Evolutionary conservation across 306 rosid species (phyloP), one percentile per base, ranked within the genome.

Genomic region (Arachis stenosperma): DNA sequence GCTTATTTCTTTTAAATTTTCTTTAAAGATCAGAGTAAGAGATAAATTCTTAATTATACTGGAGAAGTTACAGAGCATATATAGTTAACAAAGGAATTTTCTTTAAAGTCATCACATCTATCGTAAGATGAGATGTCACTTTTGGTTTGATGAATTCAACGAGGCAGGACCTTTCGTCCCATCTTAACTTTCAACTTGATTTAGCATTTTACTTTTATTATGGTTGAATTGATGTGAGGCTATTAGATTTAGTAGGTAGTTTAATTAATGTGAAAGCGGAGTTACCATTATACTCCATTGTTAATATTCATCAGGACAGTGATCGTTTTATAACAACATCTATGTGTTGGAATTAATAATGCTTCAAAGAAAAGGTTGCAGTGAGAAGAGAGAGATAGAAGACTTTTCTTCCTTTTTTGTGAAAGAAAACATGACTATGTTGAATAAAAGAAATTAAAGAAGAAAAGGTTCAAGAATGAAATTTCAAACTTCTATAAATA

Each of bases 81-180:
- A 22, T 22, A 22, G 27, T 22, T 22, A 22, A 22, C 27, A 22
- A 22, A 22, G 27, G 1, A 22, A 22, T 22, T 22, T 22, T 22
- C 27, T 22, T 22, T 22, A 22, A 22, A 39, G 67, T 39, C 67
- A 39, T 33, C 37, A 33, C 37, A 33, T 33, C 17, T 30, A 61
- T 61, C 11, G 44, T n/a, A 0, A 14, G 67, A n/a, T 61, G 47
- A 61, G 65, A 61, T 7, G 65, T 61, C 67, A 37, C 27, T 6
- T 2, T 61, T 39, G 67, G 7, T 39, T 13, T 61, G 62, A 57
- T 27, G 13, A 29, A 39, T 13, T 57, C 62, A 9, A 8, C n/a
- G 62, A 27, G 40, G 40, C 62, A 29, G 62, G 62, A 8, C 30
- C 62, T 48, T 11, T 48, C 62, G 9, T 22, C 27, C 27, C 27